Conservation (phyloP, 2,329 filamentous ascomycete species). For the Paracamarosporium sp. region DNA sequence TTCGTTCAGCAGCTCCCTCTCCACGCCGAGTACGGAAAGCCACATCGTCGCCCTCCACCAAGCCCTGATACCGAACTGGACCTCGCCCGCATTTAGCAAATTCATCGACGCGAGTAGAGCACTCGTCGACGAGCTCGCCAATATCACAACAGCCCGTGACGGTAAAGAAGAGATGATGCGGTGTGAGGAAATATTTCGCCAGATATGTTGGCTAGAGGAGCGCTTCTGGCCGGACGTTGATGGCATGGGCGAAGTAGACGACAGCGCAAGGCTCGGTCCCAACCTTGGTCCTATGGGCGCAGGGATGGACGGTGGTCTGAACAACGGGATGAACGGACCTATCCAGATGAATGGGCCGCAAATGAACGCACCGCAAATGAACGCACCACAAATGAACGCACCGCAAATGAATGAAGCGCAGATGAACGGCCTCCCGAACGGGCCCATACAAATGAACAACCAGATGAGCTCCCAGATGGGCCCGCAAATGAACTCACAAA, state of each 20-base stretch:
- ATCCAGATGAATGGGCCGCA: conserved; percentile 17
- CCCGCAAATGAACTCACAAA: conserved; percentile 12
- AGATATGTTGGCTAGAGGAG: conserved; percentile 57
- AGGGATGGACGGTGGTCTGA: conserved; percentile 28
- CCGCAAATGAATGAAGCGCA: conserved; percentile 6
- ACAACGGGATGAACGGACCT: conserved; percentile 24
- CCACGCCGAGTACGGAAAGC: conserved; percentile 46
- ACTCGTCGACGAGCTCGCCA: conserved; percentile 58
- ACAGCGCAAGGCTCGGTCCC: conserved; percentile 33
- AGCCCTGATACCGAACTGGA: conserved; percentile 60
- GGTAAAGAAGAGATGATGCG: conserved; percentile 56
- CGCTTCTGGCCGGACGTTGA: conserved; percentile 59
- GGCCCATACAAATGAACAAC: conserved; percentile 10
- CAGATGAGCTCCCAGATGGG: conserved; percentile 23
- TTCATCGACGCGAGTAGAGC: conserved; percentile 57
- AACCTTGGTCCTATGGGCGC: conserved; percentile 24
- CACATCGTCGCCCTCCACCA: conserved; percentile 58
- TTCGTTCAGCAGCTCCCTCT: conserved; percentile 49
- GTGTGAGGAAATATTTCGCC: conserved; percentile 56
- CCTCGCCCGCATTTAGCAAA: conserved; percentile 56
- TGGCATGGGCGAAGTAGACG: conserved; percentile 56
- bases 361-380: conserved; percentile 20
- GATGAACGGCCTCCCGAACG: conserved; percentile 19
- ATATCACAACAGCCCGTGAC: conserved; percentile 54
- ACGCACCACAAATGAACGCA: conserved; percentile 22